Base-by-base conservation (phyloP, 305 asterid species). In the Nicotiana rustica region DNA sequence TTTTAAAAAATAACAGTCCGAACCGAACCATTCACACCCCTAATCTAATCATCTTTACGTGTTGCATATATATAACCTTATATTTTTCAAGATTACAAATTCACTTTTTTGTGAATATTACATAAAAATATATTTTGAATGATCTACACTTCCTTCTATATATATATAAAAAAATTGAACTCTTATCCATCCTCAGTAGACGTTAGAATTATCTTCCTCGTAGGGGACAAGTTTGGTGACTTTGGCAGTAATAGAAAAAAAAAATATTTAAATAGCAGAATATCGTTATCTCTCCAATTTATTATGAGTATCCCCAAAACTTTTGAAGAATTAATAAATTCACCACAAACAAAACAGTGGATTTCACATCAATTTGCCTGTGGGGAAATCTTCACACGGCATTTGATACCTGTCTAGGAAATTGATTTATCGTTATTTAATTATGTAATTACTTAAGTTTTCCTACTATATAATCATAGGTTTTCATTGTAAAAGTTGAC, bases 171-270 rank as follows among this genome's bases (percentile, higher is more conserved):
- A 8, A 41, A 7, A 41, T 41, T 3, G 19, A 49, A 33, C 19
- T 41, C 49, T 71, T 47, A 71, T 71, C 21, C 21, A 19, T n/a
- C 41, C 25, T 38, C 2, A 73, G 64, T 25, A 49, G 21, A 75
- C 65, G 79, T 25, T 49, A 49, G 44, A 75, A 21, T 49, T 25
- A 75, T 75, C 79, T 25, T 75, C 79, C 44, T 75, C 79, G 2
- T 25, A 75, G 79, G 79, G 36, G 79, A 75, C 79, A 75, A 75
- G 14, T 52, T 55, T 15, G 19, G n/a, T 59, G 21, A 59, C 65
- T 59, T 59, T 59, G 10, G 55, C 29, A 25, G 29, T 21, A 25
- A 75, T 49, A 25, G 25, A 25, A 25, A 25, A 25, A 25, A 5
- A 31, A 0, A 0, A 6, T 13, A 61, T 61, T 61, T 44, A 47